These are phyloP conservation scores for Cardiosporidium cionae DNA, from an alignment of 169 alveolate genomes.

Conservation along the genomic window DNA sequence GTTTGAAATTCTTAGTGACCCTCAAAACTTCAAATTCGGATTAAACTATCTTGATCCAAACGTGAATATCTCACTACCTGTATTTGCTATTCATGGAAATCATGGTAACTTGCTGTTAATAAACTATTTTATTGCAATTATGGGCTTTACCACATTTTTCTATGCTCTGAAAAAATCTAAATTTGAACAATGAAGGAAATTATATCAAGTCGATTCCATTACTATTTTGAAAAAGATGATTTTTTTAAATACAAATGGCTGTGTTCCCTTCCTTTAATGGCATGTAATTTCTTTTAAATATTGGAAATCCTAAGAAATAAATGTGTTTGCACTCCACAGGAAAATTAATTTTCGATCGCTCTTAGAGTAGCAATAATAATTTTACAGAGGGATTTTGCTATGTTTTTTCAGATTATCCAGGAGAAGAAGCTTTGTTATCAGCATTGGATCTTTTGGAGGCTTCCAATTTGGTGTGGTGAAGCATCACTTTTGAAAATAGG, in stretches of 20 bases:
- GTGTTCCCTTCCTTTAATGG: no score
- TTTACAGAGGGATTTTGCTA: no score
- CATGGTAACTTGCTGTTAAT: constrained; percentile 30
- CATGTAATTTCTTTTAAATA: no score
- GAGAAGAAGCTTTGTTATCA: constrained; percentile 44
- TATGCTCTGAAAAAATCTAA: not conserved
- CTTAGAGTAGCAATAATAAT: no score
- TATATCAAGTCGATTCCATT: no score
- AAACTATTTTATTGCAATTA: not conserved
- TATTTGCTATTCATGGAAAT: constrained; percentile 50
- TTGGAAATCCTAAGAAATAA: no score
- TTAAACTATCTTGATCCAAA: constrained; percentile 61
- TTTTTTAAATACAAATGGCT: no score
- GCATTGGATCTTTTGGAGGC: constrained; percentile 50
- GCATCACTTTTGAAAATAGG: not conserved
- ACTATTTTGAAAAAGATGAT: no score
- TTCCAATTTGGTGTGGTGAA: constrained; percentile 58
- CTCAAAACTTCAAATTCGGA: constrained; percentile 13
- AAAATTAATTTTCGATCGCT: no score
- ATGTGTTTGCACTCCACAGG: no score
- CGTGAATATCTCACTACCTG: constrained; percentile 44
- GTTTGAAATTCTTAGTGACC: constrained; percentile 23
- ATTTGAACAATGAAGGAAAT: not conserved
- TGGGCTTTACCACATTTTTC: not conserved
- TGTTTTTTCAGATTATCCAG: constrained; percentile 38